Evolutionary conservation across 2,329 filamentous ascomycete species (phyloP).

Genomic region (Raffaelea albimanens): DNA sequence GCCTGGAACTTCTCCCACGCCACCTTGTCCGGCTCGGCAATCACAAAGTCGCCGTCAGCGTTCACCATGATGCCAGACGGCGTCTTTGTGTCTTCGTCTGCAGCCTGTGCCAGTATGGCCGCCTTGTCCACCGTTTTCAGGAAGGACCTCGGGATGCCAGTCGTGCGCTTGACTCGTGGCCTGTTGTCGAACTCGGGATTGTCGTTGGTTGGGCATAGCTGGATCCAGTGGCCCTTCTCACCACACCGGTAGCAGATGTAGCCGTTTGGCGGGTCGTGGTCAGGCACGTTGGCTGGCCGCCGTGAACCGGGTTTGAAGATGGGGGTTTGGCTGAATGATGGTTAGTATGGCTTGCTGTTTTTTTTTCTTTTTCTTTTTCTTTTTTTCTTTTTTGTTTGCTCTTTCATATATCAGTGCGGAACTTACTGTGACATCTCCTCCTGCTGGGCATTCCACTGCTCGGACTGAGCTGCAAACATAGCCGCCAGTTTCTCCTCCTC

Average conservation of each 20-base stretch:
- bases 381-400: not conserved
- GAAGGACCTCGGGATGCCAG: conserved; percentile 91
- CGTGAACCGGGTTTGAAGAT: conserved; percentile 55
- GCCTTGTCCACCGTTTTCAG: conserved; percentile 93
- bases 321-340: conserved; percentile 44
- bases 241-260: conserved; percentile 96
- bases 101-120: conserved; percentile 60
- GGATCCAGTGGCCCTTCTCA: conserved; percentile 99
- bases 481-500: conserved; percentile 92
- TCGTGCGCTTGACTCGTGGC: conserved; percentile 89
- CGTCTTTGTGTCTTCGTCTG: conserved; percentile 70
- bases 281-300: conserved; percentile 66
- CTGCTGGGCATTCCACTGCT: conserved; percentile 88
- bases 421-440: conserved; percentile 79
- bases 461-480: conserved; percentile 81
- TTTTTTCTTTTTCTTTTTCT: not conserved
- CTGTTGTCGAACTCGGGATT: conserved; percentile 93
- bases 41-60: conserved; percentile 92
- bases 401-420: too few species aligned
- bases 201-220: conserved; percentile 95
- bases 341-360: conserved; percentile 23
- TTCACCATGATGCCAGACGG: conserved; percentile 94
- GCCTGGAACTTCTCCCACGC: conserved; percentile 97
- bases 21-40: conserved; percentile 89
- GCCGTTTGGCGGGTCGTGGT: conserved; percentile 84